Conservation (phyloP, 257 asterid species). For the Ilex asprella region DNA sequence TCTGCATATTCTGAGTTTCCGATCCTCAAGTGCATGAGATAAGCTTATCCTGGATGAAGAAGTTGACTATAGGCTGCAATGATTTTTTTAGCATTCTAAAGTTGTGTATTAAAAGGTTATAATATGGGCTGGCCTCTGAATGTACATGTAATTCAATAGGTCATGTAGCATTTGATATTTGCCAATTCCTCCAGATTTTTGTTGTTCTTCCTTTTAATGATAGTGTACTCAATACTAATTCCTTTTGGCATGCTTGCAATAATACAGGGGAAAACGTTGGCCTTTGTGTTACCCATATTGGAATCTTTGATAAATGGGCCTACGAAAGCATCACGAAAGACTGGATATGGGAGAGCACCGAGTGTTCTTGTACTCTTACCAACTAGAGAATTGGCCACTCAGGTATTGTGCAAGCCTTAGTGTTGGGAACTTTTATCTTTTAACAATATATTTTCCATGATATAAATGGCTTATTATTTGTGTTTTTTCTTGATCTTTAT, state of each 20-base stretch:
- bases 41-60: too few relatives aligned
- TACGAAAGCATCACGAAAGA: constrained; percentile 44
- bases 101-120: too few relatives aligned
- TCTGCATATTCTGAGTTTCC: too few relatives aligned
- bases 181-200: too few relatives aligned
- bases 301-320: constrained; percentile 81
- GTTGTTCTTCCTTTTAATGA: too few relatives aligned
- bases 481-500: constrained; percentile 1
- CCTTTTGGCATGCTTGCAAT: neutral
- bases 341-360: constrained; percentile 77
- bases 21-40: too few relatives aligned
- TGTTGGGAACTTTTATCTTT: neutral
- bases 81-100: too few relatives aligned
- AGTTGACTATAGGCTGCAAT: too few relatives aligned
- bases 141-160: too few relatives aligned
- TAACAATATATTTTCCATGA: neutral
- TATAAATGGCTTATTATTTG: neutral
- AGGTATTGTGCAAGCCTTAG: constrained; percentile 34
- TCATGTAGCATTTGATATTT: too few relatives aligned
- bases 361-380: constrained; percentile 91
- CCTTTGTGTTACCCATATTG: constrained; percentile 85
- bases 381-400: constrained; percentile 91
- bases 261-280: constrained; percentile 84
- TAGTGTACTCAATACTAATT: too few relatives aligned
- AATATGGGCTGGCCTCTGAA: too few relatives aligned